phyloP scores from a whole-genome alignment of 75 land plant species.

The Cunninghamia lanceolata region DNA sequence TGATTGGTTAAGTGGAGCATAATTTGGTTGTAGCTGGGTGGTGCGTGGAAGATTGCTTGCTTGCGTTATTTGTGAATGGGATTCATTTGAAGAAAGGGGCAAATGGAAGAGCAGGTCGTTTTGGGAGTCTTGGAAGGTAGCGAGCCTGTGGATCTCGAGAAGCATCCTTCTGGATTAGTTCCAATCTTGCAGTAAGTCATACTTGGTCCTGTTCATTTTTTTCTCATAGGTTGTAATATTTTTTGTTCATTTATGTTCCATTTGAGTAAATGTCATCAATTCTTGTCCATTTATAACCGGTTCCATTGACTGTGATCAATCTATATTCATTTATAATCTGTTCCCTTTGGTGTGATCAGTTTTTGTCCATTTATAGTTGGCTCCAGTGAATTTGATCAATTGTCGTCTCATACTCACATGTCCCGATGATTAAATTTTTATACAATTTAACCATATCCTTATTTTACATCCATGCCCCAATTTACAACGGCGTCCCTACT shows the following conservation, averaged over 20 bases:
- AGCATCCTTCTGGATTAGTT: constrained; percentile 94
- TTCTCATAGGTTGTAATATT: no score
- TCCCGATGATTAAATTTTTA: no score
- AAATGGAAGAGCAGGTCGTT: constrained; percentile 32
- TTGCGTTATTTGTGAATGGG: neutral
- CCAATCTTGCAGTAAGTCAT: constrained; percentile 88
- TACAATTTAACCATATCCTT: no score
- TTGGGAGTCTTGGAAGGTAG: constrained; percentile 36
- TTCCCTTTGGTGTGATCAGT: neutral
- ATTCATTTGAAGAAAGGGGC: neutral
- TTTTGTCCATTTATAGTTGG: neutral
- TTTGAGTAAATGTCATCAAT: no score
- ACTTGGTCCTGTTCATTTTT: neutral
- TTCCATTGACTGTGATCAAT: neutral
- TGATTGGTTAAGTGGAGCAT: neutral
- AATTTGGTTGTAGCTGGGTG: neutral
- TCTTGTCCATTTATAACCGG: no score
- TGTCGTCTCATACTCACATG: neutral
- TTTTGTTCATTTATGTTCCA: no score
- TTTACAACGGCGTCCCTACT: no score
- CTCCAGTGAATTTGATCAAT: neutral
- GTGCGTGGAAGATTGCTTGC: neutral
- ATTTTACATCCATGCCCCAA: no score
- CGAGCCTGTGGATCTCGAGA: constrained; percentile 79
- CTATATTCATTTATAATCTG: neutral